Base-by-base conservation (phyloP, 176 grass and related monocot genomes). In the Raddia distichophylla region DNA sequence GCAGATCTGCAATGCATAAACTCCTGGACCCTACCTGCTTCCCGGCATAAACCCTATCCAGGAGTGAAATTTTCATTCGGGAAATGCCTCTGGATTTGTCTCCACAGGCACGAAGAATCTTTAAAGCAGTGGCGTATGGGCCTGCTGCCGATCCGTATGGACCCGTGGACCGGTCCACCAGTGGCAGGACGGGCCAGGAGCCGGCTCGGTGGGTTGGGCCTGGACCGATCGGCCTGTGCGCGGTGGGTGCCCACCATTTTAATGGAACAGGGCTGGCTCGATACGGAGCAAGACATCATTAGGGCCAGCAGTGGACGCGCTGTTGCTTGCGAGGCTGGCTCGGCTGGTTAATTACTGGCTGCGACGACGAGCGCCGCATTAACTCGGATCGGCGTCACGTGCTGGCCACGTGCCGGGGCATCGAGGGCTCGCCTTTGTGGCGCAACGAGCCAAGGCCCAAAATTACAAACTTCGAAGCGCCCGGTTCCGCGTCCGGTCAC, bases 391-490 rank as follows among this genome's bases (percentile, higher is more conserved):
- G 15, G 73, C 67, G 32, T 73, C 83, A 73, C 88, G 83, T 90
- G 88, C 16, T 2, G 60, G 73, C 83, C 88, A 86, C 83, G 83
- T 90, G 87, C 77, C 55, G 55, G 54, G 54, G 63, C 46, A 62
- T 73, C 54, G 22, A 7, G 33, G 8, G 70, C 76, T 44, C 76
- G 62, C 71, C 60, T 62, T 40, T 75, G 83, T 73, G 73, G 34
- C 45, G 73, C 78, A 67, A 45, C 76, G 19, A 64, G 43, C 78
- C 45, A 37, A 27, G 27, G 32, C n/a, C 88, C 77, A 86, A 90
- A 82, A 55, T 86, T 90, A 82, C 83, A 86, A 78, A 86, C 45
- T 60, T 64, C 73, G 10, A 67, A 42, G 87, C 20, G 71, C 61
- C 43, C n/a, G 59, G 33, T 59, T 35, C 12, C 6, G 73, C 34